Evolutionary conservation across 352 stramenopile species (phyloP), one percentile per base, ranked within the genome.

Genomic region (Albugo candida): DNA sequence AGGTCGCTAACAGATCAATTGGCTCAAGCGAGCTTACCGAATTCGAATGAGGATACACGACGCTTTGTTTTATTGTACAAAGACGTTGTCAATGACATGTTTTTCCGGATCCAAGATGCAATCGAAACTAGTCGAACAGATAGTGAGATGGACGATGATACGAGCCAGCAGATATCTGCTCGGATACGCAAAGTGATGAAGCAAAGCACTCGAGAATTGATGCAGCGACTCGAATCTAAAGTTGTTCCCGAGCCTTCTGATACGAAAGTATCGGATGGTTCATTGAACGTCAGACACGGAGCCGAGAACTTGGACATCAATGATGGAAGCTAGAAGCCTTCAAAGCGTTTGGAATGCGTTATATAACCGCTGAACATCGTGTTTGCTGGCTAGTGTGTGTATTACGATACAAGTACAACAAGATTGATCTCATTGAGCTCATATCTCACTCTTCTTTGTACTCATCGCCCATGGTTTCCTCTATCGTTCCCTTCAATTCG

Each of bases 371-470:
- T n/a, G n/a, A n/a, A n/a, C n/a, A n/a, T n/a, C n/a, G n/a, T n/a
- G n/a, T n/a, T n/a, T n/a, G n/a, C n/a, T n/a, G n/a, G n/a, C n/a
- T n/a, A n/a, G n/a, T n/a, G n/a, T n/a, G n/a, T n/a, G n/a, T n/a
- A n/a, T n/a, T n/a, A n/a, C n/a, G n/a, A n/a, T n/a, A n/a, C n/a
- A n/a, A n/a, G n/a, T n/a, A n/a, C n/a, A n/a, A n/a, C n/a, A n/a
- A n/a, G n/a, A n/a, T n/a, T n/a, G n/a, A n/a, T n/a, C n/a, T n/a
- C n/a, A n/a, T n/a, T n/a, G n/a, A n/a, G n/a, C n/a, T n/a, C n/a
- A n/a, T n/a, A n/a, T n/a, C n/a, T 40, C 71, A 91, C 46, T 87
- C 77, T 45, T 87, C 77, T 55, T 91, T 91, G 65, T 91, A 91
- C 56, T 91, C 77, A 47, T 91, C 77, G 10, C 74, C 74, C 77